Evolutionary conservation across 1,139 yeast genomes (phyloP).

Genomic region (Spathaspora jeffriesii): DNA sequence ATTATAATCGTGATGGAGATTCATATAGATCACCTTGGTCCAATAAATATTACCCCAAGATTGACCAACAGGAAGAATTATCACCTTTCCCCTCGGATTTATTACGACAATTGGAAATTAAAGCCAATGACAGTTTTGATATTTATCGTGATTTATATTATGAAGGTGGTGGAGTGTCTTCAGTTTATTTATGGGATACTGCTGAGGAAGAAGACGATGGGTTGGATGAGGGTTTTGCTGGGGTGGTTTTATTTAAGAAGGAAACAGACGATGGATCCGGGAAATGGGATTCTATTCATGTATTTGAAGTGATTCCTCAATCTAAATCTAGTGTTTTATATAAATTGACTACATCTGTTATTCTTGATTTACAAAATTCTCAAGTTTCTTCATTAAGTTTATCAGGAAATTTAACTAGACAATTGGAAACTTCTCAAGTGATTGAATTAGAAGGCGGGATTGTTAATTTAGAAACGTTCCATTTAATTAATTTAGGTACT

Average conservation of each 20-base stretch:
- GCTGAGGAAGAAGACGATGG: conserved; percentile 45
- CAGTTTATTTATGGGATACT: conserved; percentile 93
- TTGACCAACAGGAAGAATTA: conserved; percentile 51
- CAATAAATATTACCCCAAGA: conserved; percentile 69
- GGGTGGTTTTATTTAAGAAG: conserved; percentile 87
- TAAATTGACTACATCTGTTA: conserved; percentile 85
- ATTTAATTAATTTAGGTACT: conserved; percentile 82
- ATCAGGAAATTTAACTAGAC: conserved; percentile 87
- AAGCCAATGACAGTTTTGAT: conserved; percentile 91
- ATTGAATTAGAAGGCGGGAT: conserved; percentile 36
- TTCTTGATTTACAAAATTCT: conserved; percentile 58
- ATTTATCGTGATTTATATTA: conserved; percentile 91
- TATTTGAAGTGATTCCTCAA: conserved; percentile 69
- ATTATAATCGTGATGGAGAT: conserved; percentile 94
- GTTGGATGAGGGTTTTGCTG: conserved; percentile 67
- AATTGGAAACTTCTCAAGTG: conserved; percentile 53
- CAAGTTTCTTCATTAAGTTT: conserved; percentile 46
- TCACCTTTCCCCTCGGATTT: conserved; percentile 68
- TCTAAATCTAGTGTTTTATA: conserved; percentile 54
- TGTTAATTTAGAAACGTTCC: conserved; percentile 54
- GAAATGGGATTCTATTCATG: conserved; percentile 93
- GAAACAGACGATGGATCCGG: conserved; percentile 54
- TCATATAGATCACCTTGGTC: conserved; percentile 93
- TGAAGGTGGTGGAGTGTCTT: conserved; percentile 85
- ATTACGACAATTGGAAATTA: conserved; percentile 72